These are phyloP conservation scores for Rhizopus microsporus DNA, from an alignment of 371 early-diverging fungal species.

Conservation along the genomic window DNA sequence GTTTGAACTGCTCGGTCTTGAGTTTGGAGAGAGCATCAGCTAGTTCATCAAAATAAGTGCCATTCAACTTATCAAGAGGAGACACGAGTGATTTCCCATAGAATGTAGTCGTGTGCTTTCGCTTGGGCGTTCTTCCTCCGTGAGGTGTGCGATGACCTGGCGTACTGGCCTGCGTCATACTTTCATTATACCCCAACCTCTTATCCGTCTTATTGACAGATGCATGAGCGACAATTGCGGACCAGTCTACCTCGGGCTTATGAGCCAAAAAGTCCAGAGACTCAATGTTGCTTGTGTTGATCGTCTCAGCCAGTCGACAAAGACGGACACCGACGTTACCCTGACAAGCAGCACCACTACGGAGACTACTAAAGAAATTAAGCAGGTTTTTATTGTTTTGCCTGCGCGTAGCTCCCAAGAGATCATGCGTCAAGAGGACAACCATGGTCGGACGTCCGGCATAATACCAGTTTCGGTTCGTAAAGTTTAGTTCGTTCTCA, in stretches of 20 bases:
- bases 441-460: conserved; percentile 86
- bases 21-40: conserved; percentile 25
- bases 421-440: conserved; percentile 65
- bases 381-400: conserved; percentile 60
- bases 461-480: conserved; percentile 76
- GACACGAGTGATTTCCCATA: conserved; percentile 35
- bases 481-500: conserved; percentile 77
- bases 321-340: conserved; percentile 72
- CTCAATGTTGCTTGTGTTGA: conserved; percentile 77
- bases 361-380: conserved; percentile 80
- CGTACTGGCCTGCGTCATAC: conserved; percentile 55
- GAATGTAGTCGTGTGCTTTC: conserved; percentile 39
- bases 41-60: conserved; percentile 36
- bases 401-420: conserved; percentile 14
- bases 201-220: conserved; percentile 30
- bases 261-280: conserved; percentile 83
- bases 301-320: conserved; percentile 75
- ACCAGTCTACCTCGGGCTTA: conserved; percentile 72
- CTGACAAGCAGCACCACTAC: conserved; percentile 60
- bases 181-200: conserved; percentile 53
- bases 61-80: conserved; percentile 34
- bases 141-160: conserved; percentile 42
- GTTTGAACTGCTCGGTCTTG: conserved; percentile 38
- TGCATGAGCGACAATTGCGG: conserved; percentile 55
- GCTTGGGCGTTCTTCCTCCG: conserved; percentile 39